Evolutionary conservation across 2,329 filamentous ascomycete genomes (phyloP).

Genomic region (Cladosporium sp.): DNA sequence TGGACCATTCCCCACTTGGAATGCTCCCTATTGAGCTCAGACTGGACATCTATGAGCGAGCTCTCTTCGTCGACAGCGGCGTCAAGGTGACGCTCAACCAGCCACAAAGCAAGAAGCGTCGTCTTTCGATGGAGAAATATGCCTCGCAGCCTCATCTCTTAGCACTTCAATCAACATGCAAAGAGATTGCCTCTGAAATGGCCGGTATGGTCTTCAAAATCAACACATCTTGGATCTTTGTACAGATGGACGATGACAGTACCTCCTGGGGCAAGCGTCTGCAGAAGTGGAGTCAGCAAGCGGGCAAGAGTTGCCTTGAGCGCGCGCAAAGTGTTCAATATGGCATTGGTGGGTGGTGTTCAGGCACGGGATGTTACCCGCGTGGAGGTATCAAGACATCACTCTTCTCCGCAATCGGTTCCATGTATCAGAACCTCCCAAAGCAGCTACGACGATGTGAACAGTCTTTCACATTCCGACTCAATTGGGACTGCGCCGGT

Average conservation of each 20-base stretch:
- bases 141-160: not conserved
- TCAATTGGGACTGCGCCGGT: not conserved
- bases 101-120: not conserved
- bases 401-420: not conserved
- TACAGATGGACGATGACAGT: not conserved
- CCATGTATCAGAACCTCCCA: not conserved
- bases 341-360: not conserved
- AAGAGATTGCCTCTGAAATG: not conserved
- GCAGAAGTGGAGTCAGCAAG: not conserved
- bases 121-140: not conserved
- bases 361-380: not conserved
- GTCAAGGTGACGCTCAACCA: constrained; percentile 1
- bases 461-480: not conserved
- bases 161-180: not conserved
- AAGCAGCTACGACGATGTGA: not conserved
- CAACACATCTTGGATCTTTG: not conserved
- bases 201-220: not conserved
- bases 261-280: not conserved
- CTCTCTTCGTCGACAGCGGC: constrained; percentile 1
- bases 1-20: not conserved
- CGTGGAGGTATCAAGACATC: not conserved
- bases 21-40: constrained; percentile 14
- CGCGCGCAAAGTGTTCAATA: not conserved
- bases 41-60: constrained; percentile 13
- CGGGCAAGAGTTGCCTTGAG: not conserved